Conservation (phyloP, 805 yeast species). For the Candida pseudofarinosa region DNA sequence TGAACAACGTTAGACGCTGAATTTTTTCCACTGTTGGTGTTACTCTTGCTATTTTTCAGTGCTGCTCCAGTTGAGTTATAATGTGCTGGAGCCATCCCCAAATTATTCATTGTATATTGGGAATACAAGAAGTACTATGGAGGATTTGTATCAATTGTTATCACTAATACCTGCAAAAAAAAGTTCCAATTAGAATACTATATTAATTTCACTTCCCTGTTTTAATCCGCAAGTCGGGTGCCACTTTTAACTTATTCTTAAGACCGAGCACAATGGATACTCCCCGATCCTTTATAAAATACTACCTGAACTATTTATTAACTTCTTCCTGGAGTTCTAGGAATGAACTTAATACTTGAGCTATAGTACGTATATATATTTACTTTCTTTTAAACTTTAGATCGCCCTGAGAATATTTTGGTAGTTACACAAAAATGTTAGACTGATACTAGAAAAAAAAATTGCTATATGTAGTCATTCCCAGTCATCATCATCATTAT, state of each 20-base stretch:
- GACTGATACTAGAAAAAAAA: background rate
- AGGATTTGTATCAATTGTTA: background rate
- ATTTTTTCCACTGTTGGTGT: background rate
- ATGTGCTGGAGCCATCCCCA: background rate
- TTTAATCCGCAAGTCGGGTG: background rate
- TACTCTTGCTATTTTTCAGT: background rate
- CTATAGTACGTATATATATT: background rate
- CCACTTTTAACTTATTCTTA: background rate
- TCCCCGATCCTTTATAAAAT: too few relatives aligned
- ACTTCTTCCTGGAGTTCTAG: too few relatives aligned
- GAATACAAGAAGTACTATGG: too few relatives aligned
- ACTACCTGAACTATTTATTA: too few relatives aligned
- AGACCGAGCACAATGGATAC: too few relatives aligned
- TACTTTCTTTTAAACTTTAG: background rate
- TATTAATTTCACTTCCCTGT: background rate
- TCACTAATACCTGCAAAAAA: background rate
- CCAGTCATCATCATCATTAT: slow-evolving; percentile 53
- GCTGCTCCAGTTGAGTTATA: background rate
- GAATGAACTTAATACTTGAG: background rate
- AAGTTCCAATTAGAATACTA: background rate
- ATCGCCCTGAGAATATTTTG: background rate
- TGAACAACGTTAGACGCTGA: background rate
- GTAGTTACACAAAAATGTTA: background rate
- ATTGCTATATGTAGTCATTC: slow-evolving; percentile 28
- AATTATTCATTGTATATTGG: background rate